Percentiles rank a stretch among this genome's conserved stretches.
These are phyloP conservation scores for Sugiyamaella smithiae DNA, from an alignment of 805 yeast genomes.

Conservation along the genomic window DNA sequence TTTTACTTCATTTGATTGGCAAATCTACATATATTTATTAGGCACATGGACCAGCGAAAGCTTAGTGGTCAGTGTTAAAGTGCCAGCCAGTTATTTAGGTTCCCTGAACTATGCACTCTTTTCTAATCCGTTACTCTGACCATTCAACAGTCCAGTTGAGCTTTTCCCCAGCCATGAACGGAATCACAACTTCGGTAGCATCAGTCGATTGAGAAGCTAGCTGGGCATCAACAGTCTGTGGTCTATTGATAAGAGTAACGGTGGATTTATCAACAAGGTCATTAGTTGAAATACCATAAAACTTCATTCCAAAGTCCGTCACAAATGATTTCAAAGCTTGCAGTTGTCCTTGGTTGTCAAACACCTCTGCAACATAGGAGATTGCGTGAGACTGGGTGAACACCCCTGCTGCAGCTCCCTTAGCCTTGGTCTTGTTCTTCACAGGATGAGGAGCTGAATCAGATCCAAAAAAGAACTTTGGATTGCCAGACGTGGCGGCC, in stretches of 20 bases:
- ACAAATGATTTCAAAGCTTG: conserved; percentile 73
- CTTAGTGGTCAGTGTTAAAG: too few relatives aligned
- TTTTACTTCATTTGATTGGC: too few relatives aligned
- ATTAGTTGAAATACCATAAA: conserved; percentile 57
- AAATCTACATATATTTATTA: too few relatives aligned
- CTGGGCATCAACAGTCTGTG: conserved; percentile 40
- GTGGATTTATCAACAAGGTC: conserved; percentile 41
- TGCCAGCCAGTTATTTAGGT: too few relatives aligned
- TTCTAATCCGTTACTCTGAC: conserved; percentile 40
- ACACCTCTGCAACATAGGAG: conserved; percentile 81
- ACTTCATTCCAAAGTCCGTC: conserved; percentile 64
- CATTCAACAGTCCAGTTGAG: conserved; percentile 75
- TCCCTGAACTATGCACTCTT: too few relatives aligned
- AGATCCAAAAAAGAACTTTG: conserved; percentile 93
- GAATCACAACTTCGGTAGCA: conserved; percentile 61
- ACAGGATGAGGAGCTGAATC: conserved; percentile 98
- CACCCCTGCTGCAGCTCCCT: conserved; percentile 97
- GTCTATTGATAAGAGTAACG: conserved; percentile 51
- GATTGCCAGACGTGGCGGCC: conserved; percentile 90
- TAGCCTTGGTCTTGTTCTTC: conserved; percentile 67
- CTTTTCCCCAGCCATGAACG: conserved; percentile 79
- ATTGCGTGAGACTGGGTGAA: conserved; percentile 83
- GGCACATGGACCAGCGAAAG: too few relatives aligned
- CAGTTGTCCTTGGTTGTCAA: conserved; percentile 62
- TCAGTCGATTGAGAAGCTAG: conserved; percentile 21